These are phyloP conservation scores for Chaetomium sp. DNA, from an alignment of 2,329 filamentous ascomycete genomes.

Conservation along the genomic window DNA sequence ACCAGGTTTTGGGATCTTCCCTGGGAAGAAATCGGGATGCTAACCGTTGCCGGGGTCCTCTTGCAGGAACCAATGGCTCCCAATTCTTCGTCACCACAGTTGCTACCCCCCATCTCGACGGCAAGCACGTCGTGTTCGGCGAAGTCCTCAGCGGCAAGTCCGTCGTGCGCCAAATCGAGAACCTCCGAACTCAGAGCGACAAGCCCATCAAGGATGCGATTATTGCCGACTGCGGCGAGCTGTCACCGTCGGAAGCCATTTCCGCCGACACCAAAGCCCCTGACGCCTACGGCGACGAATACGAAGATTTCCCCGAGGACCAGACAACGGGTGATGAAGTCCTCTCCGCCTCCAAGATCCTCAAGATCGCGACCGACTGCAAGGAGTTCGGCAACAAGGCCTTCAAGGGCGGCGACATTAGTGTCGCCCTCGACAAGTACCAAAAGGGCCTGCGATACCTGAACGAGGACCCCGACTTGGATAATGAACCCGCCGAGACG, in stretches of 20 bases:
- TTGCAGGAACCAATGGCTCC: slow-evolving; percentile 83
- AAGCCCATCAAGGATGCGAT: slow-evolving; percentile 73
- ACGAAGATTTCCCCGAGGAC: slow-evolving; percentile 96
- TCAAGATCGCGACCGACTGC: slow-evolving; percentile 79
- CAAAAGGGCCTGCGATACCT: slow-evolving; percentile 89
- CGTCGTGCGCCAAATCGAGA: slow-evolving; percentile 86
- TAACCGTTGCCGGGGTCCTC: background rate
- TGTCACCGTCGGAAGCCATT: slow-evolving; percentile 70
- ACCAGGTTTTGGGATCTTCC: background rate
- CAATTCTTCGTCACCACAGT: slow-evolving; percentile 99
- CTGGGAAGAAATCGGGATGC: background rate
- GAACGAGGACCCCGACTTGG: slow-evolving; percentile 77
- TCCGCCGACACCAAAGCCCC: slow-evolving; percentile 64
- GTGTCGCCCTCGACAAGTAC: slow-evolving; percentile 83
- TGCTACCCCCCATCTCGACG: slow-evolving; percentile 89
- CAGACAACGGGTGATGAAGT: slow-evolving; percentile 53
- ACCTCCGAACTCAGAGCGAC: slow-evolving; percentile 75
- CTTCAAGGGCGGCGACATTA: slow-evolving; percentile 77
- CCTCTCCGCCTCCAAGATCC: slow-evolving; percentile 67
- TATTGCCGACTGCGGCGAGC: slow-evolving; percentile 84
- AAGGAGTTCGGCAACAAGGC: slow-evolving; percentile 92
- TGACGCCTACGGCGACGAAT: slow-evolving; percentile 83
- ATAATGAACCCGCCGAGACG: slow-evolving; percentile 70
- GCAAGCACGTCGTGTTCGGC: slow-evolving; percentile 97
- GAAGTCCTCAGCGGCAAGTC: slow-evolving; percentile 93